Base-by-base conservation (phyloP, 2,329 filamentous ascomycete genomes). In the Penicillium sp. region DNA sequence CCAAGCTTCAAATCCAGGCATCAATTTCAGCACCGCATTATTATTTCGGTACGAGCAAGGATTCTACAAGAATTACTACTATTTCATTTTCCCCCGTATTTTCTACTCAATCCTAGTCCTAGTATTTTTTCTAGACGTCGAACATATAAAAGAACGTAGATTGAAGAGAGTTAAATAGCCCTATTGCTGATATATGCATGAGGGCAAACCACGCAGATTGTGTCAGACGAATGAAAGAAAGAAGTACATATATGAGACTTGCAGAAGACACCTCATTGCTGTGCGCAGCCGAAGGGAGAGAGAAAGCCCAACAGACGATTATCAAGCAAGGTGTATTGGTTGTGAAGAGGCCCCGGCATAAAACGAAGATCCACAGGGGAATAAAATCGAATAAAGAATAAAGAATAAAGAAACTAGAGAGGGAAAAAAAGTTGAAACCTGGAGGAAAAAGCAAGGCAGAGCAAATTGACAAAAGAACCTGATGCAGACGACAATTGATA, bases 231-330 rank as follows among this genome's bases (percentile, higher is more conserved):
- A 50, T 6, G 29, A 42, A 42, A 28, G 28, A 42, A 42, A 28
- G 28, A 38, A 42, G 12, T 41, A 42, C 43, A 29, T 29, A 47
- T 39, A 39, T 17, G 28, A 49, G 33, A 39, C 21, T 45, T 19
- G 37, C 24, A 26, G 26, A 28, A 21, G 35, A 42, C 9, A 24
- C 31, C 37, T 17, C 31, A 15, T 50, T 33, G 43, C 31, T 46
- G 32, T 37, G 43, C 33, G 41, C 15, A 48, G 28, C 33, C 31
- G 12, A 10, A 37, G 35, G 35, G 39, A 3, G 19, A 35, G 38
- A 41, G 43, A 47, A 46, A 34, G 48, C 43, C 48, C 48, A 51
- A 51, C 48, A 42, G 22, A 47, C 24, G 15, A 47, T 41, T 47
- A 37, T 33, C 32, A 31, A 51, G 48, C 48, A 47, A 47, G 32